Conservation (phyloP, 164 flowering plant species). For the Stephania yunnanensis region DNA sequence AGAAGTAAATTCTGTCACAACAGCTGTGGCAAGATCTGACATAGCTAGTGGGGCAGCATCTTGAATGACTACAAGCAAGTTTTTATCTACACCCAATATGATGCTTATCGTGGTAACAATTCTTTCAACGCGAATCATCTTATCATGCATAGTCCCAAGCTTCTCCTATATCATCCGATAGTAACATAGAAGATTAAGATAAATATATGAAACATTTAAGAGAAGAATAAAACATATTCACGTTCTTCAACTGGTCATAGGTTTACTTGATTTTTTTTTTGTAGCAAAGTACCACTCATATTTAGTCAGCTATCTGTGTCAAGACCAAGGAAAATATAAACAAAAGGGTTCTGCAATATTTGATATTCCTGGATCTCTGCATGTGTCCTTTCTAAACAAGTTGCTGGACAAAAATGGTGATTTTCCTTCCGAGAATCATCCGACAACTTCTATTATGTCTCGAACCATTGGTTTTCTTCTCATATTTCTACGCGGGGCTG, state of each 20-base stretch:
- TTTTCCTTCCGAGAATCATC: too few species aligned
- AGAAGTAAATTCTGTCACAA: conserved; percentile 89
- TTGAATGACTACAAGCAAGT: conserved; percentile 32
- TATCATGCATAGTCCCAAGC: conserved; percentile 91
- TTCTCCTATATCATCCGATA: conserved; percentile 53
- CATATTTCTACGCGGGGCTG: too few species aligned
- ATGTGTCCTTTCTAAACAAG: too few species aligned
- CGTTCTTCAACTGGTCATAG: background rate
- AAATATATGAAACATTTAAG: background rate
- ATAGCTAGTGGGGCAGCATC: conserved; percentile 88
- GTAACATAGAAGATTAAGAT: background rate
- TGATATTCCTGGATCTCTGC: too few species aligned
- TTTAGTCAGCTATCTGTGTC: background rate
- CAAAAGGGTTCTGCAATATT: too few species aligned
- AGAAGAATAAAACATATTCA: background rate
- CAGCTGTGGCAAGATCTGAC: conserved; percentile 94
- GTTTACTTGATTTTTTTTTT: background rate
- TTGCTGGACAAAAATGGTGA: too few species aligned
- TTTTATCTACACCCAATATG: conserved; percentile 40
- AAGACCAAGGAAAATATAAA: too few species aligned
- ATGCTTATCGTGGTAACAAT: conserved; percentile 47
- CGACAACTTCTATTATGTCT: too few species aligned
- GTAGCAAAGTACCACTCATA: background rate
- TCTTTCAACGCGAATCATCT: conserved; percentile 57
- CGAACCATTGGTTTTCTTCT: too few species aligned